Base-by-base conservation (phyloP, 73 alveolate genomes). In the Paramecium biaurelia region DNA sequence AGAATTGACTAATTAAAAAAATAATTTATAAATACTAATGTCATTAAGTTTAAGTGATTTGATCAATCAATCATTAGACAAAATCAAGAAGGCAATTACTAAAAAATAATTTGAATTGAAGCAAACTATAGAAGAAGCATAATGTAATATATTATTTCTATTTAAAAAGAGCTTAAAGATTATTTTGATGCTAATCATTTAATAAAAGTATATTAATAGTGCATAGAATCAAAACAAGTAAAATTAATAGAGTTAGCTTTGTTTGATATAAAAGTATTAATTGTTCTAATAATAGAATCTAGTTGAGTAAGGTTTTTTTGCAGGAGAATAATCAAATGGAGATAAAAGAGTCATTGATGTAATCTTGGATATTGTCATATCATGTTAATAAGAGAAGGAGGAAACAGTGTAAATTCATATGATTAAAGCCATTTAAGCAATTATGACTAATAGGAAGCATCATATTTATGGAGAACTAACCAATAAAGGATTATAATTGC, bases 11-110 rank as follows among this genome's bases (percentile, higher is more conserved):
- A 30, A 63, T 30, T 63, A 5, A 18, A 18, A 47, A 53, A 20
- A 53, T 53, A n/a, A 53, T 63, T 63, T 63, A 63, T 63, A 63
- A 3, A 63, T 63, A 63, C 41, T 23, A 63, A 63, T 63, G 84
- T 63, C 84, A 63, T 63, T 63, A 63, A 63, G 84, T 63, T 63
- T 63, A 72, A 72, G 58, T 37, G 86, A 72, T 35, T 72, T 35
- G 63, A 42, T 37, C 37, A 72, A 72, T 37, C 59, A 38, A 34
- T 79, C 76, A 9, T 24, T 79, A 14, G 90, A 79, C 4, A 79
- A 47, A 24, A 42, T 79, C 18, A 79, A 79, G 18, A 79, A 79
- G 76, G 49, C 72, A 42, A 24, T 43, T 23, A 43, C 90, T 8
- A 79, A 79, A 45, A 79, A 79, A 63, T 45, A 79, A 28, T 45